phyloP scores from a whole-genome alignment of 2,329 filamentous ascomycete species.

The Lasiodiplodia sp. region DNA sequence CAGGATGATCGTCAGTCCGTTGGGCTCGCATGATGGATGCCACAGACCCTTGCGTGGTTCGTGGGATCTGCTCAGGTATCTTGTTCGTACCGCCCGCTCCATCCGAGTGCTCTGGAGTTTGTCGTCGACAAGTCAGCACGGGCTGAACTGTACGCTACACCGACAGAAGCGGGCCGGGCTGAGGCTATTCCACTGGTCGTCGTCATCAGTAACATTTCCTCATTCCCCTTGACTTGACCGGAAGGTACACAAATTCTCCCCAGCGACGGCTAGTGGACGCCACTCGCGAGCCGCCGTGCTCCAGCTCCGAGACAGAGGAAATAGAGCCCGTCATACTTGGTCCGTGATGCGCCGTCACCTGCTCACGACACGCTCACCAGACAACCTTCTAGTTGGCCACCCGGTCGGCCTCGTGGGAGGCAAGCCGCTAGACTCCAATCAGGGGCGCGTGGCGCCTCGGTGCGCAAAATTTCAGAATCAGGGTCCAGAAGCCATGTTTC shows the following conservation, averaged over 20 bases:
- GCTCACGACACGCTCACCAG: constrained; percentile 14
- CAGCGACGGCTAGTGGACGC: not conserved
- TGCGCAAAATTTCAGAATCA: not conserved
- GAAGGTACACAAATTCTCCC: not conserved
- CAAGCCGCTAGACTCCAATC: not conserved
- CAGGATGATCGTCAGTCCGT: not conserved
- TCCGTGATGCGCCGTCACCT: constrained; percentile 3
- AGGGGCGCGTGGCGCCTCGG: not conserved
- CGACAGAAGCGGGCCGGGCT: not conserved
- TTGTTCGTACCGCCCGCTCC: not conserved
- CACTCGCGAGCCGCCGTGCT: not conserved
- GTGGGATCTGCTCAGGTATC: constrained; percentile 16
- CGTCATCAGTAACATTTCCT: not conserved
- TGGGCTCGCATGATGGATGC: not conserved
- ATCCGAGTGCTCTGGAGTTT: not conserved
- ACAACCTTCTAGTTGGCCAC: not conserved
- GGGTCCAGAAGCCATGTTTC: not conserved
- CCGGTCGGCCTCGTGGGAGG: not conserved
- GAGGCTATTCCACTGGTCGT: not conserved
- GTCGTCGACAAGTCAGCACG: not conserved
- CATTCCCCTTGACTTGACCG: not conserved
- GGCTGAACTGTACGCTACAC: not conserved
- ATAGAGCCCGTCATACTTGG: not conserved
- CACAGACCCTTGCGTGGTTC: constrained; percentile 12
- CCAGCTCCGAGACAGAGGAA: not conserved